Base-by-base conservation (phyloP, 2,329 filamentous ascomycete genomes). In the Cladosporium sp. region DNA sequence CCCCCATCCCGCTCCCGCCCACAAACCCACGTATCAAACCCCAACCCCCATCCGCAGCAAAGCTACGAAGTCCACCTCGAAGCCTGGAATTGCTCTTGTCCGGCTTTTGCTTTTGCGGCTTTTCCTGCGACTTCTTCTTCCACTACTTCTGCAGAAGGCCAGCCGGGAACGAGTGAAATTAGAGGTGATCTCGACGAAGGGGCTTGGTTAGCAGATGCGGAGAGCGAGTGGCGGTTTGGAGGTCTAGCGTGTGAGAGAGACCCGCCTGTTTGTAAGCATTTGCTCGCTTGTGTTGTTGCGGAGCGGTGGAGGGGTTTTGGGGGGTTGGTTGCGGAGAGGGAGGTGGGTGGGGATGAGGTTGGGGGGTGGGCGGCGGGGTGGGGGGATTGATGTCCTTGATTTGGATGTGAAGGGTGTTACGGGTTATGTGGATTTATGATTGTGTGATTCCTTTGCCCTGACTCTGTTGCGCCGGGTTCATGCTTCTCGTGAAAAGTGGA, bases 61-160 rank as follows among this genome's bases (percentile, higher is more conserved):
- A 92, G 95, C 69, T 94, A 96, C 68, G 74, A 87, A 59, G 86
- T 97, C 13, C 80, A 84, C 8, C 76, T 91, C 1, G 59, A 67
- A 1, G 81, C 85, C 1, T 97, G 93, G 93, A 90, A 86, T 67
- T 98, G 93, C 68, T 88, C 82, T 1, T 98, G 93, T 71, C 85
- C 90, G 3, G 84, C 83, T 1, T 97, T 97, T 67, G 78, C 85
- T 0, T 84, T 94, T 55, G 75, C 84, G 16, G 79, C 84, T 2
- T 91, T 90, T 58, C 66, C 72, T 2, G 66, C 68, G 15, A 43
- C 32, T 4, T n/a, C 35, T 13, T 4, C 35, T 8, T 22, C 38
- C 19, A 7, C 3, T 12, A 15, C 20, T n/a, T 20, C 38, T 40
- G 11, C n/a, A 8, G 38, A 19, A 19, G 2, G n/a, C n/a, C n/a